Conservation (phyloP, 805 yeast genomes). For the Wickerhamomyces queroliae region DNA sequence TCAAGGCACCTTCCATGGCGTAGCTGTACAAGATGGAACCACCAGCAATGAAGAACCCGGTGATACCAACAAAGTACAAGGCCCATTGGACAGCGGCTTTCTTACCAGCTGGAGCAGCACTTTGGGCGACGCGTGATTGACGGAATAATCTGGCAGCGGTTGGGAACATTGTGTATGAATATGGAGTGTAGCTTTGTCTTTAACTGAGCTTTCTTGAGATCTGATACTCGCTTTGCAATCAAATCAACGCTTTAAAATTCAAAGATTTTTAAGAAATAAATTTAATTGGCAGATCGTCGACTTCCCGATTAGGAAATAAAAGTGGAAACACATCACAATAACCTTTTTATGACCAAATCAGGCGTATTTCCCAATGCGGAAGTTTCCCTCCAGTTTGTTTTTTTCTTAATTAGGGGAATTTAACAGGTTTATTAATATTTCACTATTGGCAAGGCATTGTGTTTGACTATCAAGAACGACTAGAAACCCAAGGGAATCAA, state of each 20-base stretch:
- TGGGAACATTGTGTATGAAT: constrained; percentile 19
- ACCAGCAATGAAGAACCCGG: constrained; percentile 15
- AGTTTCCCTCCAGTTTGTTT: neutral
- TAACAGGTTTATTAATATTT: neutral
- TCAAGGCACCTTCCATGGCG: neutral
- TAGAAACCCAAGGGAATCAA: neutral
- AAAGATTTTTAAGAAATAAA: neutral
- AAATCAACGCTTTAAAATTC: neutral
- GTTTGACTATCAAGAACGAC: neutral
- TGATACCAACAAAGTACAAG: constrained; percentile 20
- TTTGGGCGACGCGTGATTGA: constrained; percentile 15
- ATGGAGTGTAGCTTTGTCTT: neutral
- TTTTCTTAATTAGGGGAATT: constrained; percentile 4
- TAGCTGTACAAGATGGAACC: constrained; percentile 18
- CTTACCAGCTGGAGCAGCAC: constrained; percentile 6
- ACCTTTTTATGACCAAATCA: neutral
- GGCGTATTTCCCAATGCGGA: neutral
- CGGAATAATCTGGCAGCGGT: constrained; percentile 21
- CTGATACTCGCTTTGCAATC: neutral
- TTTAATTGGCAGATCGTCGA: constrained; percentile 12
- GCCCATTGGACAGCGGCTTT: constrained; percentile 14
- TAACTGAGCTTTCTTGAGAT: neutral
- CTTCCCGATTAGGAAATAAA: constrained; percentile 10
- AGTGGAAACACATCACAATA: neutral
- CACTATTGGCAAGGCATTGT: neutral